Conservation (phyloP, 2,329 filamentous ascomycete species). For the Pseudocercospora pini-densiflorae region DNA sequence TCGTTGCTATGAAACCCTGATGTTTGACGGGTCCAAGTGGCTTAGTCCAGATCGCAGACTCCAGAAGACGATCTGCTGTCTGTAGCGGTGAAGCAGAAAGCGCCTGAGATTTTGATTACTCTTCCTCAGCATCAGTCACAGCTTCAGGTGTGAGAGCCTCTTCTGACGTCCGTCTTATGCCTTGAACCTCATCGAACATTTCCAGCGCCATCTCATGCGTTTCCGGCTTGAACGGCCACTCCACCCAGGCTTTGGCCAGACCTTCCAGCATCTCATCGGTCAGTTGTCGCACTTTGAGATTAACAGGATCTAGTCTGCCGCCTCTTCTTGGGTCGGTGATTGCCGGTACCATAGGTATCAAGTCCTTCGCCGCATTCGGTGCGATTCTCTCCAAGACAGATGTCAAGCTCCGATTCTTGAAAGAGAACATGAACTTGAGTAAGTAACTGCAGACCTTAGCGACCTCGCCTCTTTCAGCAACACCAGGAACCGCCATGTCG, state of each 20-base stretch:
- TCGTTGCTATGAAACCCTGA: no score
- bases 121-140: background rate
- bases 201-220: constrained; percentile 29
- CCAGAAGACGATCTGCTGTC: no score
- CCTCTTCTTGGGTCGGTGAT: constrained; percentile 55
- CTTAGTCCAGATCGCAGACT: no score
- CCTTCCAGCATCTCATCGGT: constrained; percentile 62
- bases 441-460: constrained; percentile 46
- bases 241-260: constrained; percentile 63
- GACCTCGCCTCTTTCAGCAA: constrained; percentile 29
- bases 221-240: constrained; percentile 64
- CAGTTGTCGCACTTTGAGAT: constrained; percentile 55
- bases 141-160: constrained; percentile 9
- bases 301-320: constrained; percentile 48
- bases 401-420: constrained; percentile 44
- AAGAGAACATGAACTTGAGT: constrained; percentile 52
- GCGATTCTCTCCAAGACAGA: constrained; percentile 59
- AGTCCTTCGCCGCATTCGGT: constrained; percentile 62
- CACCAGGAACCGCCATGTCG: constrained; percentile 38
- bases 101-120: background rate
- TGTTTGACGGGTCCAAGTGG: no score
- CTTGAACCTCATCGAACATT: background rate
- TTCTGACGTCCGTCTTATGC: background rate
- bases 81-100: no score
- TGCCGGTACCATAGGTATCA: constrained; percentile 56